These are phyloP conservation scores for Nepenthes gracilis DNA, from an alignment of 148 eudicot species.

Conservation along the genomic window DNA sequence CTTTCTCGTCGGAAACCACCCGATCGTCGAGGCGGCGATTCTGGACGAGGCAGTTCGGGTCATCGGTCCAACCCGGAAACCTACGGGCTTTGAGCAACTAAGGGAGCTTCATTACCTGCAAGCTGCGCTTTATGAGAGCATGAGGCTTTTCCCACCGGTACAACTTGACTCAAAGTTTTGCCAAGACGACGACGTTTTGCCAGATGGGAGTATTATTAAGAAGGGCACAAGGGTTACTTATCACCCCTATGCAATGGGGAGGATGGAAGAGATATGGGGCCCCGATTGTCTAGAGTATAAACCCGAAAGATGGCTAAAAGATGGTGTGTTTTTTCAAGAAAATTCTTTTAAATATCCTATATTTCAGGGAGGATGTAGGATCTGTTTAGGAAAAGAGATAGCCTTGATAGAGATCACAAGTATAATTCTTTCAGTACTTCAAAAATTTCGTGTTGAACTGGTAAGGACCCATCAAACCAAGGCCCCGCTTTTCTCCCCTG, in stretches of 20 bases:
- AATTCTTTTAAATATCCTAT: constrained; percentile 50
- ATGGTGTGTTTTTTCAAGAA: constrained; percentile 33
- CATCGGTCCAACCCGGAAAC: constrained; percentile 7
- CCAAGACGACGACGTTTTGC: constrained; percentile 34
- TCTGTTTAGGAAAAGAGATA: constrained; percentile 76
- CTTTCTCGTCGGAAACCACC: constrained; percentile 26
- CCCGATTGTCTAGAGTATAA: constrained; percentile 48
- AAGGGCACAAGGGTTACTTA: constrained; percentile 59
- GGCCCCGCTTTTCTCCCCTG: constrained; percentile 38
- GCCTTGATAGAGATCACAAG: constrained; percentile 47
- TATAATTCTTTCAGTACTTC: constrained; percentile 32
- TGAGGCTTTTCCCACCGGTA: constrained; percentile 65
- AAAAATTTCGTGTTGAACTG: constrained; percentile 26
- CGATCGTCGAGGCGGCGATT: constrained; percentile 20
- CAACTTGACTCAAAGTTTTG: constrained; percentile 70
- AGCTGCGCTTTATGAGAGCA: constrained; percentile 44
- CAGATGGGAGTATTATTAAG: constrained; percentile 31
- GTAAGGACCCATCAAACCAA: background rate
- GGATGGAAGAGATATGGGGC: constrained; percentile 67
- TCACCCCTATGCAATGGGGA: constrained; percentile 69
- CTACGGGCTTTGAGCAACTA: constrained; percentile 16
- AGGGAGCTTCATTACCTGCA: constrained; percentile 36
- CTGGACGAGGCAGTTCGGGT: constrained; percentile 26
- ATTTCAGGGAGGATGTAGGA: constrained; percentile 63
- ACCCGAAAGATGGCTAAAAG: constrained; percentile 63